Conservation (phyloP, 306 rosid genomes). For the Bauhinia variegata region DNA sequence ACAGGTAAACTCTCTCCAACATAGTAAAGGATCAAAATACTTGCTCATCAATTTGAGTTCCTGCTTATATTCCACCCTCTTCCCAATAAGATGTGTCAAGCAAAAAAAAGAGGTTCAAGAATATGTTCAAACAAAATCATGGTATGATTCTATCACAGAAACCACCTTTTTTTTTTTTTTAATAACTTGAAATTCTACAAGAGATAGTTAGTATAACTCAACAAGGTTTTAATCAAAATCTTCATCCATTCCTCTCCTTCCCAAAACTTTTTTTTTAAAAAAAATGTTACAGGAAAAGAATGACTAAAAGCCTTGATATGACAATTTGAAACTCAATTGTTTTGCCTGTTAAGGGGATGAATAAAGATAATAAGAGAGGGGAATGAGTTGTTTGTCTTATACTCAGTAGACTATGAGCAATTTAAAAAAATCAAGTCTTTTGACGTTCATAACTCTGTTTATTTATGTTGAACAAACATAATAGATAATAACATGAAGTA, state of each 20-base stretch:
- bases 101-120: not conserved
- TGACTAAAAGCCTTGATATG: not conserved
- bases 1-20: too few species aligned
- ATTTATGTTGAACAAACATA: not conserved
- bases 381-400: not conserved
- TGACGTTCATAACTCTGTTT: not conserved
- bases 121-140: conserved; percentile 1
- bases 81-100: not conserved
- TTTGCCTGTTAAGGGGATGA: not conserved
- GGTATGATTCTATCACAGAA: not conserved
- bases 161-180: not conserved
- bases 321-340: not conserved
- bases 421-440: too few species aligned
- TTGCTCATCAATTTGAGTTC: not conserved
- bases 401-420: not conserved
- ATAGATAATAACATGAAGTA: not conserved
- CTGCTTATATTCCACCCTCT: not conserved
- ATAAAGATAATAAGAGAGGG: too few species aligned
- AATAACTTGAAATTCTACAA: not conserved
- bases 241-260: not conserved
- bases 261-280: not conserved
- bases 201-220: not conserved
- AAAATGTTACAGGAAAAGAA: not conserved
- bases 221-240: not conserved
- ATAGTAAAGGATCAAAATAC: too few species aligned